These are phyloP conservation scores for Prunus salicina DNA, from an alignment of 306 rosid species.

Conservation along the genomic window DNA sequence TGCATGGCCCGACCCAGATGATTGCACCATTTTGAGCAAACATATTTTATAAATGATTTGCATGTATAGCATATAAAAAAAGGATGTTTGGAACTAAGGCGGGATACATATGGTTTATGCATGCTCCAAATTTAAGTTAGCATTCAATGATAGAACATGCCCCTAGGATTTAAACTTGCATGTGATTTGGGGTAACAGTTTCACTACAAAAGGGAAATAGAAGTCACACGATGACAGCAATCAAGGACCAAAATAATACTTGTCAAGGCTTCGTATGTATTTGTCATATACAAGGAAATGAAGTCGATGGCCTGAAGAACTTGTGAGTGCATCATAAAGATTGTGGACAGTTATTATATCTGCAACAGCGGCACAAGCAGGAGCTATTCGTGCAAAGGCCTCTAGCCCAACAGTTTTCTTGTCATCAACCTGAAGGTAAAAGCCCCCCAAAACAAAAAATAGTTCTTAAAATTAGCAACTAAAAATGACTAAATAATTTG, in stretches of 20 bases:
- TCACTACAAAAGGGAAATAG: not conserved
- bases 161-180: not conserved
- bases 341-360: conserved; percentile 78
- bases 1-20: not conserved
- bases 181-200: not conserved
- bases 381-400: conserved; percentile 92
- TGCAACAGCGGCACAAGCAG: conserved; percentile 67
- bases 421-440: conserved; percentile 57
- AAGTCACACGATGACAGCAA: conserved; percentile 14
- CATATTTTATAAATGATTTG: not conserved
- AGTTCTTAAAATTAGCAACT: conserved; percentile 2
- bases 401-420: conserved; percentile 77
- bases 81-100: not conserved
- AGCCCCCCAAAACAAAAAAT: not conserved
- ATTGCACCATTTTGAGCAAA: not conserved
- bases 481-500: not conserved
- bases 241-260: conserved; percentile 43
- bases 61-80: not conserved
- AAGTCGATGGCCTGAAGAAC: conserved; percentile 57
- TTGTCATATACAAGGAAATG: conserved; percentile 88
- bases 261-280: conserved; percentile 73
- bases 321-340: conserved; percentile 73
- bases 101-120: not conserved
- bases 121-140: not conserved
- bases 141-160: not conserved